Evolutionary conservation across 1,284 basidiomycete genomes (phyloP), one percentile per base, ranked within the genome.

Genomic region (Rhodotorula sp.): DNA sequence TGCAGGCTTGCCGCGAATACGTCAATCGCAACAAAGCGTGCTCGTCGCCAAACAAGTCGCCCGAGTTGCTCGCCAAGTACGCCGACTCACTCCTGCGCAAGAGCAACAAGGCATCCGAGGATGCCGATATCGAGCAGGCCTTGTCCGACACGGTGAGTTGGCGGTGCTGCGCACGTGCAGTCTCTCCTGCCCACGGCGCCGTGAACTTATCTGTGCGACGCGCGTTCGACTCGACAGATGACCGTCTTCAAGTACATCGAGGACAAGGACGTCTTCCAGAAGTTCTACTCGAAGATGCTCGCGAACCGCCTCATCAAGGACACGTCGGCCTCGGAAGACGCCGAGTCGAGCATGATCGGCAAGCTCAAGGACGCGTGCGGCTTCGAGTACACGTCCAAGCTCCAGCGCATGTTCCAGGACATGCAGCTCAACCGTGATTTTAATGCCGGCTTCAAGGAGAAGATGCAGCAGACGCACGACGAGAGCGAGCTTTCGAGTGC

Each of bases 231-330:
- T 3, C 36, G 4, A n/a, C 76, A 95, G 93, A 97, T 98, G 95
- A 85, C 94, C 55, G 84, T 99, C 61, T 99, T 99, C 89, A 97
- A 97, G 82, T 99, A 97, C 81, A 90, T 99, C 76, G 94, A 97
- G 81, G 96, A 99, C 84, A 97, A 97, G 84, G 96, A 99, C 78
- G 94, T 99, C 19, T 99, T 99, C 89, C 95, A 98, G 80, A 93
- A 92, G 56, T 99, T 97, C 85, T 99, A 99, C 84, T 91, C 91
- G 55, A 97, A 93, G 77, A 95, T 95, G 83, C 84, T 99, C 29
- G 94, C 94, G 56, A 92, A 92, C 79, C 92, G 96, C 76, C 87
- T 99, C 47, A 94, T 99, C 74, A 90, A 93, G 77, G 89, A 88
- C 47, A 87, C 91, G 29, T 97, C 94, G 29, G 93, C 94, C 9